Conservation (phyloP, 164 flowering plant genomes). For the Brasenia schreberi region DNA sequence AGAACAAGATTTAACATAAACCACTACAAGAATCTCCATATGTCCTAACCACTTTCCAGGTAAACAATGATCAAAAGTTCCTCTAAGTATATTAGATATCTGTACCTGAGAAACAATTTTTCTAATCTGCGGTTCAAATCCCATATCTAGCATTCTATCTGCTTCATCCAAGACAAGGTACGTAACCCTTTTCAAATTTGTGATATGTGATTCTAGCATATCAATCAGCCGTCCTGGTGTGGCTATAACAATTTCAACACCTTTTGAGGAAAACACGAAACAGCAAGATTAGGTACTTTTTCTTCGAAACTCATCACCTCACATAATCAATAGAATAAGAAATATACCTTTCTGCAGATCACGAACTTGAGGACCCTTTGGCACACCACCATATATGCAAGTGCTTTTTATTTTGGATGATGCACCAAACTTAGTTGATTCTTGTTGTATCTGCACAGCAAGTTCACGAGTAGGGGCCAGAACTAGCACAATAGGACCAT, state of each 20-base stretch:
- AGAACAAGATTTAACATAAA: too few species aligned
- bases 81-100: background rate
- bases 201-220: constrained; percentile 92
- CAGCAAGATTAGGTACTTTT: background rate
- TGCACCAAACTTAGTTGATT: constrained; percentile 89
- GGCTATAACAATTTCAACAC: constrained; percentile 97
- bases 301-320: background rate
- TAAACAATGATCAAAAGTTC: background rate
- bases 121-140: constrained; percentile 89
- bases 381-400: constrained; percentile 97
- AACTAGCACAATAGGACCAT: constrained; percentile 98
- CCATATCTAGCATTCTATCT: constrained; percentile 99
- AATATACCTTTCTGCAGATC: constrained; percentile 93
- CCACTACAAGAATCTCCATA: too few species aligned
- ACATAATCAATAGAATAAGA: background rate
- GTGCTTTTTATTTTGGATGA: constrained; percentile 92
- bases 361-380: constrained; percentile 99
- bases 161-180: constrained; percentile 99
- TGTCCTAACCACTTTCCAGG: too few species aligned
- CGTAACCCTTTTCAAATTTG: constrained; percentile 93
- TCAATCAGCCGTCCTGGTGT: constrained; percentile 99
- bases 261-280: constrained; percentile 22
- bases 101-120: constrained; percentile 55
- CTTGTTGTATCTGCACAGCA: constrained; percentile 99
- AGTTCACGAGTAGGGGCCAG: constrained; percentile 99